These are phyloP conservation scores for Aurantiochytrium sp. DNA, from an alignment of 108 stramenopile species.

Conservation along the genomic window DNA sequence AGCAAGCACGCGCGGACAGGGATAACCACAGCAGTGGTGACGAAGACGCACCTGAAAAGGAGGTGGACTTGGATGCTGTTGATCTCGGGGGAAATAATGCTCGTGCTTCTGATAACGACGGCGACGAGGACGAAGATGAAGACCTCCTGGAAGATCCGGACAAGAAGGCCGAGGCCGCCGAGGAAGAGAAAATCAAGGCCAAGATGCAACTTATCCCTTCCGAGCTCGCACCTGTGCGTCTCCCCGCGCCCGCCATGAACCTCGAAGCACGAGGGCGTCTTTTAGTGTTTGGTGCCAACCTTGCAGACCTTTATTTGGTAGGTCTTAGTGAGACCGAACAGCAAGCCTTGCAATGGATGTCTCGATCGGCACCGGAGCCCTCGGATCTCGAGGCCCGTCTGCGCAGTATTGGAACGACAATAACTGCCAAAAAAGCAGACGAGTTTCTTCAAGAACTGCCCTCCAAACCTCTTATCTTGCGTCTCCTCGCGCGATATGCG, in stretches of 20 bases:
- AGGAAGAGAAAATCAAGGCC: neutral
- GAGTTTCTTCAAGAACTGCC: conserved; percentile 47
- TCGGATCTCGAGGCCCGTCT: conserved; percentile 27
- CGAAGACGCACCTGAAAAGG: neutral
- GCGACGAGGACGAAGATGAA: neutral
- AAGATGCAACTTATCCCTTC: neutral
- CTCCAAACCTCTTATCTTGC: conserved; percentile 43
- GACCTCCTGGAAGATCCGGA: neutral
- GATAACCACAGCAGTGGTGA: neutral
- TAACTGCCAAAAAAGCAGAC: conserved; percentile 34
- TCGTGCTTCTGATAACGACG: neutral
- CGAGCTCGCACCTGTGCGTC: neutral
- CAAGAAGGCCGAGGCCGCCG: neutral
- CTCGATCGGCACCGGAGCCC: conserved; percentile 19
- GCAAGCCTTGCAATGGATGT: neutral
- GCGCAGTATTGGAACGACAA: conserved; percentile 23
- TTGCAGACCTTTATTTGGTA: conserved; percentile 25
- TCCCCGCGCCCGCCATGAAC: neutral
- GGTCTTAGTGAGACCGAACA: conserved; percentile 35
- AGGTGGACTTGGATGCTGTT: no score
- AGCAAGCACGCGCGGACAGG: neutral
- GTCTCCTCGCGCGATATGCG: conserved; percentile 1
- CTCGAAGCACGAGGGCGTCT: neutral
- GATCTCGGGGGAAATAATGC: no score
- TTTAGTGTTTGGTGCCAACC: conserved; percentile 22